Conservation (phyloP, 163 green algal genomes). For the Scenedesmus sp. region DNA sequence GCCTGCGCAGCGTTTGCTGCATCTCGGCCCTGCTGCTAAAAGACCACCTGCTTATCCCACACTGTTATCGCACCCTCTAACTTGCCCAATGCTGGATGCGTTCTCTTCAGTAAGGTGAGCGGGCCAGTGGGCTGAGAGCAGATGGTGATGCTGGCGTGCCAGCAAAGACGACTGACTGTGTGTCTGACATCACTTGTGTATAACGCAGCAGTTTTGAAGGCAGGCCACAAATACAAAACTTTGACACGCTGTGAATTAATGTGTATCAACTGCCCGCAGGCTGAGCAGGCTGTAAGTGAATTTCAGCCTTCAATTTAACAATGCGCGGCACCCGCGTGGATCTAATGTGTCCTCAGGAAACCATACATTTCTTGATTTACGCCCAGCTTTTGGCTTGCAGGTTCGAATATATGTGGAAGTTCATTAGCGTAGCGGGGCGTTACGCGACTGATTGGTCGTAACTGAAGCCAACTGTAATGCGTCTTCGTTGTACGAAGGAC, state of each 20-base stretch:
- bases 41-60: neutral
- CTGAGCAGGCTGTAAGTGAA: no score
- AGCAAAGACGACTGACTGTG: constrained; percentile 20
- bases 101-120: neutral
- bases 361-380: no score
- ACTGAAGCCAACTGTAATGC: neutral
- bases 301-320: no score
- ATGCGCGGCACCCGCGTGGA: no score
- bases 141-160: neutral
- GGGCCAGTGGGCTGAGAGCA: neutral
- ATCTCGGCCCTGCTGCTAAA: neutral
- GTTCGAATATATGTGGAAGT: no score
- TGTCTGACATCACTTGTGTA: neutral
- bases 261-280: no score
- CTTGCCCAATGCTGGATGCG: neutral
- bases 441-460: neutral
- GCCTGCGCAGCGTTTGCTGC: neutral
- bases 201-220: neutral
- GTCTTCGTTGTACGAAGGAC: no score
- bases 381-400: no score
- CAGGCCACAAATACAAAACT: neutral
- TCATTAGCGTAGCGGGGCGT: neutral
- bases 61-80: neutral
- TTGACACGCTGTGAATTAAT: no score
- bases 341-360: no score